phyloP scores from a whole-genome alignment of 129 eudicot species.

The carrot (Daucus carota) region DH1_v3.0 NC_030382.2:58855501-58856000 shows the following conservation, averaged over 20 bases:
- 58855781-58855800: constrained; percentile 68
- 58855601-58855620: constrained; percentile 32
- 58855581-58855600: constrained; percentile 40
- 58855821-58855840: constrained; percentile 72
- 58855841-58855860: constrained; percentile 71
- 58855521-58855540: constrained; percentile 39
- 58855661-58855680: constrained; percentile 39
- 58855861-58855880: constrained; percentile 82
- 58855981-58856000: not conserved
- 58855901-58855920: not conserved
- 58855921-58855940: not conserved
- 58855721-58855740: constrained; percentile 63
- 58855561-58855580: constrained; percentile 43
- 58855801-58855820: constrained; percentile 65
- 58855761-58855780: constrained; percentile 52
- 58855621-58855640: constrained; percentile 34
- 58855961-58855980: not conserved
- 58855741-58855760: constrained; percentile 90
- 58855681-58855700: constrained; percentile 51
- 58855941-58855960: no score
- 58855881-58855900: constrained; percentile 28
- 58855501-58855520: constrained; percentile 50
- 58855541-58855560: constrained; percentile 40
- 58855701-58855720: constrained; percentile 63
- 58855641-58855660: constrained; percentile 49